phyloP scores from a whole-genome alignment of 1,284 basidiomycete species.

The Pterula multifida region DNA sequence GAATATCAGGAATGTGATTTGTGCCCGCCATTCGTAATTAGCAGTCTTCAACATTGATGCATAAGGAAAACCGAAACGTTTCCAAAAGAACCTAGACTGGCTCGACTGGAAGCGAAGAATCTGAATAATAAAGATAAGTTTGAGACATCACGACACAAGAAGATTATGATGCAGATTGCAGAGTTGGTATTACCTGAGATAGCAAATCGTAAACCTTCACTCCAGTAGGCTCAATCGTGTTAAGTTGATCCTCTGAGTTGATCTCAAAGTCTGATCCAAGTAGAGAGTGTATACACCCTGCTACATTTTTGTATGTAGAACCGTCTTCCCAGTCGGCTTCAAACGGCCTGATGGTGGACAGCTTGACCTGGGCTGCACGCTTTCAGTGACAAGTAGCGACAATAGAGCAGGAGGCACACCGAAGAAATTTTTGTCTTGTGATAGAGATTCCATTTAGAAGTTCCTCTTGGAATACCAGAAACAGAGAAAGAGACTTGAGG shows the following conservation, averaged over 20 bases:
- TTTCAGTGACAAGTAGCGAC: no score
- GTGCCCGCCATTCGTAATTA: conserved; percentile 13
- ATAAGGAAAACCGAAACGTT: conserved; percentile 15
- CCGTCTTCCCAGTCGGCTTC: neutral
- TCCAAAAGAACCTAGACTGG: conserved; percentile 15
- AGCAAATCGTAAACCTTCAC: neutral
- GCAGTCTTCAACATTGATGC: conserved; percentile 18
- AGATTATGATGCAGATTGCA: neutral
- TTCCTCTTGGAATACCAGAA: no score
- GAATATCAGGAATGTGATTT: conserved; percentile 17
- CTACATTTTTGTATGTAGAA: neutral
- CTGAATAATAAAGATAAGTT: neutral
- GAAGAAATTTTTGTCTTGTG: no score
- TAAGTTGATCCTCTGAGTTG: no score
- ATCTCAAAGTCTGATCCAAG: neutral
- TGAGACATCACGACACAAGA: neutral
- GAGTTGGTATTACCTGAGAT: neutral
- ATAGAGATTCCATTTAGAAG: no score
- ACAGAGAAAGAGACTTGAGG: no score
- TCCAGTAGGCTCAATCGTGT: neutral
- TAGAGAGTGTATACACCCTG: neutral
- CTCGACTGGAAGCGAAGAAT: neutral
- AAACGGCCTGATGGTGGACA: neutral
- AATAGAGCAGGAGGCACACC: no score
- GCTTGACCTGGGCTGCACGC: neutral